Conservation (phyloP, 306 rosid genomes). For the Rosa persica region DNA sequence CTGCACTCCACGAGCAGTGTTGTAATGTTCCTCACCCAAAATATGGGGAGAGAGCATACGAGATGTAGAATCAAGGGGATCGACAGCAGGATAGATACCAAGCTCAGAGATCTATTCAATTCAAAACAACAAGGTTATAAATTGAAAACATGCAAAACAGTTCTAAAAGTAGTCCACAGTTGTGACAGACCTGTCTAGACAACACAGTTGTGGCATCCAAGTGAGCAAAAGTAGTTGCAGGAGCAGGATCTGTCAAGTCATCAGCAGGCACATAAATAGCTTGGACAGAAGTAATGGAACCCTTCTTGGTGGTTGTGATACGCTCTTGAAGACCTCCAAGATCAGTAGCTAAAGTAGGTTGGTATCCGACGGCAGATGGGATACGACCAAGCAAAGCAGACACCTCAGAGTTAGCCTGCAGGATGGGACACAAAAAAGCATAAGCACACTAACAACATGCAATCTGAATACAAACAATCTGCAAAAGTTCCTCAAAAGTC, state of each 20-base stretch:
- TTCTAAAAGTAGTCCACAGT: background rate
- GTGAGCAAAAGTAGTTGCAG: conserved; percentile 99
- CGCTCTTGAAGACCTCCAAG: conserved; percentile 99
- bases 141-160: background rate
- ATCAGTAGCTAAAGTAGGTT: conserved; percentile 95
- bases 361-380: conserved; percentile 99
- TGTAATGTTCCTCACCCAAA: conserved; percentile 87
- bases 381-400: conserved; percentile 99
- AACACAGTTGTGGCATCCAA: conserved; percentile 99
- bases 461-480: background rate
- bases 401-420: conserved; percentile 98
- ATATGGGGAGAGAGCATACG: conserved; percentile 99
- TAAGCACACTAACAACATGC: background rate
- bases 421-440: conserved; percentile 1
- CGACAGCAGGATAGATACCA: conserved; percentile 98
- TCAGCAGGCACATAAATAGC: conserved; percentile 99
- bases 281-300: conserved; percentile 98
- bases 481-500: background rate
- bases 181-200: conserved; percentile 71
- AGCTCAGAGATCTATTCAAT: conserved; percentile 81
- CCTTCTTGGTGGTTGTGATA: conserved; percentile 96
- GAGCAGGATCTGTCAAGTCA: conserved; percentile 99
- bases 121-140: conserved; percentile 7
- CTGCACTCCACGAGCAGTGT: conserved; percentile 99
- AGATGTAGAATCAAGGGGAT: conserved; percentile 94